These are phyloP conservation scores for Yamadazyma atmosphaerica DNA, from an alignment of 1,139 yeast species.

Conservation along the genomic window DNA sequence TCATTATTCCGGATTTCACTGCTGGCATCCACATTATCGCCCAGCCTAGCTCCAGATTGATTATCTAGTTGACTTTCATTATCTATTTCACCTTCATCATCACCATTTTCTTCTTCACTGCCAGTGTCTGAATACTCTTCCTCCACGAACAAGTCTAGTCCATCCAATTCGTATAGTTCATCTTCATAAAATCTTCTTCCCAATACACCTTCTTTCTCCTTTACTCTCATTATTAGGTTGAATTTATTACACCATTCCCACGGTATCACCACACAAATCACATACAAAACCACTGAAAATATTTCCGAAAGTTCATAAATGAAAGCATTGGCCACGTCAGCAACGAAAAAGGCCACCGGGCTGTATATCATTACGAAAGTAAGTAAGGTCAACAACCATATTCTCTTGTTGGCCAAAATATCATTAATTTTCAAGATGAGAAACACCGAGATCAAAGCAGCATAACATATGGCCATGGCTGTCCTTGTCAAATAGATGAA, in stretches of 20 bases:
- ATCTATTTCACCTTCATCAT: too few relatives aligned
- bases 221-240: slow-evolving; percentile 57
- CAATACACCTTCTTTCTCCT: slow-evolving; percentile 74
- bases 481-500: slow-evolving; percentile 77
- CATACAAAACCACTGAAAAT: slow-evolving; percentile 69
- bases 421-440: slow-evolving; percentile 54
- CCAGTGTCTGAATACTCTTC: slow-evolving; percentile 25
- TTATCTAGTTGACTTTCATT: too few relatives aligned
- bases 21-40: too few relatives aligned
- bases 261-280: slow-evolving; percentile 72
- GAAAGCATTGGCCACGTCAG: slow-evolving; percentile 75
- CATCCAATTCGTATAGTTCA: slow-evolving; percentile 48
- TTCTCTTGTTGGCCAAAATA: slow-evolving; percentile 51
- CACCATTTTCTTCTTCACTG: slow-evolving; percentile 10
- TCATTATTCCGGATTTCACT: not conserved
- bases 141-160: slow-evolving; percentile 44
- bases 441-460: slow-evolving; percentile 64
- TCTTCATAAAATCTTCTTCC: slow-evolving; percentile 82
- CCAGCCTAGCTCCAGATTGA: too few relatives aligned
- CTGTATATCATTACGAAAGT: slow-evolving; percentile 60
- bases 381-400: slow-evolving; percentile 56
- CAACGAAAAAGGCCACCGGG: slow-evolving; percentile 73
- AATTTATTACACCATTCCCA: slow-evolving; percentile 90
- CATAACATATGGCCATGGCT: slow-evolving; percentile 70
- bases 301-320: slow-evolving; percentile 71